Evolutionary conservation across 2,329 filamentous ascomycete species (phyloP), one percentile per base, ranked within the genome.

Genomic region (Paraconiothyrium brasiliense): DNA sequence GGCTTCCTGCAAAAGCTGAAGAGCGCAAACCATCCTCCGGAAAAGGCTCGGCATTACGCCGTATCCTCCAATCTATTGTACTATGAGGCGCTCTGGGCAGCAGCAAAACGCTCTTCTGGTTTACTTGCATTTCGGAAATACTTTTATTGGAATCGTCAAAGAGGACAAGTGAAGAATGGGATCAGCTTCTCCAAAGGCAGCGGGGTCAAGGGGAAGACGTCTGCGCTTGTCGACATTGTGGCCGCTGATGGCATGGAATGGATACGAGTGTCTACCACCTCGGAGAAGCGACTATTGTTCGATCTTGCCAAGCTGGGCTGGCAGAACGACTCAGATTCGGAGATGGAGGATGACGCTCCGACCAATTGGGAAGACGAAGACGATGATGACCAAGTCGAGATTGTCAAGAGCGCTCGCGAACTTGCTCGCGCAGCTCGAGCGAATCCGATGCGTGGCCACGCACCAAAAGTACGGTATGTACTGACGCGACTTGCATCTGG

Each of bases 301-400:
- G 89, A 92, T 67, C 83, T 91, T 65, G 89, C 90, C 3, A 90
- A 90, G 73, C 84, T 88, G 60, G 89, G 89, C 11, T 90, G 87
- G 66, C 80, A 79, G 20, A 84, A 84, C 49, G 80, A 80, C 27
- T 78, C 78, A 11, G 81, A 84, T n/a, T 79, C 79, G 66, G 74
- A 82, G n/a, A 76, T 80, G 57, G 69, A 60, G 1, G 61, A 70
- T 59, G 60, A 58, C 41, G 48, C 51, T 63, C 32, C 58, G 22
- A 44, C 27, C 47, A 66, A 69, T 22, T 75, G 75, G 49, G 75
- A 75, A 7, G 80, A 84, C n/a, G 82, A 85, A 49, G 84, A 87
- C 8, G 83, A 85, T 63, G 82, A 85, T 30, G 75, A 77, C 54
- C 78, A 83, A 65, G 79, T 89, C 46, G 85, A 87, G 61, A 78